Evolutionary conservation across 2,329 filamentous ascomycete species (phyloP), one percentile per base, ranked within the genome.

Genomic region (Pseudophaeomoniella oleicola): DNA sequence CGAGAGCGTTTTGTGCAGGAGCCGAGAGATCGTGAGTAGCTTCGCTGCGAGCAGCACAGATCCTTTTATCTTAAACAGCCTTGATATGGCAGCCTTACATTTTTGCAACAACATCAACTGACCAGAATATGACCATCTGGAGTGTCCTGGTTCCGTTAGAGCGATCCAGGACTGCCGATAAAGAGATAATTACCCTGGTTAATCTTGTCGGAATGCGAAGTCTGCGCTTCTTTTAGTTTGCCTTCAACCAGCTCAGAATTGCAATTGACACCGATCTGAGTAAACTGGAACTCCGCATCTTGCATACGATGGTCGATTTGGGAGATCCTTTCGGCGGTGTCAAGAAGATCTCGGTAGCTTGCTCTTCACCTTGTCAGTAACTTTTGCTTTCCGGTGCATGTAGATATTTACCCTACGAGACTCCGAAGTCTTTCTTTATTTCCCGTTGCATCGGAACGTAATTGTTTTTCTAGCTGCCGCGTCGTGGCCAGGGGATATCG

Each of bases 271-370:
- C 84, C 83, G 62, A 94, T 79, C 40, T 68, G 67, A 12, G 71
- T 71, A 36, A 96, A 67, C 27, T 77, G 72, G 4, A 67, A 63
- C 56, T 94, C 85, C 12, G 85, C 79, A 10, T 66, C 62, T 42
- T 78, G 72, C 61, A 90, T 88, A 52, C 88, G 77, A 29, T 59
- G 60, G 46, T 84, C 81, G 84, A 96, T 94, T 42, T 78, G 72
- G 37, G 94, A 81, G 46, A 96, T 96, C n/a, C 78, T 78, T 59
- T 94, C 87, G 37, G 88, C 88, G 0, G 88, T 94, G 36, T 83
- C 83, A 16, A 96, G 75, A 5, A 96, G 75, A 49, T 90, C 84
- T 46, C 88, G 81, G 59, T 96, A 96, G 50, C 74, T 72, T 47
- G 71, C 65, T 14, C 72, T 77, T 46, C 6, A 19, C 12, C 38